phyloP scores from a whole-genome alignment of 345 rosid genomes.

The Odontarrhena argentea region DNA sequence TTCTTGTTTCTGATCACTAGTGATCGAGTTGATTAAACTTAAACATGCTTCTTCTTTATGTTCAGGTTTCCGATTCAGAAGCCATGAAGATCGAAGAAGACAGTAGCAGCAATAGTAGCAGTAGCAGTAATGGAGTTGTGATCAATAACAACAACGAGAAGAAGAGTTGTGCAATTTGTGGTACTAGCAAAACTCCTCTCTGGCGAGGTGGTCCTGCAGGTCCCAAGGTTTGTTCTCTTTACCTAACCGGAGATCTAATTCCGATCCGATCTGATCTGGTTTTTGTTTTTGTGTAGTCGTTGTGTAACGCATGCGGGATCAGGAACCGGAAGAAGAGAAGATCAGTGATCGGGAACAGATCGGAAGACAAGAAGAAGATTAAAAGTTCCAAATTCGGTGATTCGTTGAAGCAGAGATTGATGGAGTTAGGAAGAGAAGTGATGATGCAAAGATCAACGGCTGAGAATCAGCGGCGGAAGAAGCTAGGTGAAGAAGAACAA shows the following conservation, averaged over 20 bases:
- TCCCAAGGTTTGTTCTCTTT: conserved; percentile 54
- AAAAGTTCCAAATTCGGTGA: conserved; percentile 50
- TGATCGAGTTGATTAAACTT: conserved; percentile 13
- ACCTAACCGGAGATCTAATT: neutral
- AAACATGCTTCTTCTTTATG: neutral
- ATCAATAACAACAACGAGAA: conserved; percentile 33
- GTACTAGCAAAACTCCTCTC: conserved; percentile 76
- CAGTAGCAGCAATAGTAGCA: conserved; percentile 31
- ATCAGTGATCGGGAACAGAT: conserved; percentile 50
- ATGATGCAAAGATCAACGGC: conserved; percentile 59
- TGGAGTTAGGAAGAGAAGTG: conserved; percentile 67
- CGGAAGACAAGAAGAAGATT: conserved; percentile 56
- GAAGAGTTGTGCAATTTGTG: conserved; percentile 69
- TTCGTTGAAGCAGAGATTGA: conserved; percentile 62
- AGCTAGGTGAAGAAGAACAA: conserved; percentile 84
- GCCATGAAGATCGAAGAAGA: conserved; percentile 42
- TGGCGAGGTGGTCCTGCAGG: conserved; percentile 94
- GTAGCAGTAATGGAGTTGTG: conserved; percentile 22
- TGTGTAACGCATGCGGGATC: conserved; percentile 98
- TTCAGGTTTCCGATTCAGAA: conserved; percentile 46
- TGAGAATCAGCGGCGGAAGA: conserved; percentile 54
- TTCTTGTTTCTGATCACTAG: neutral
- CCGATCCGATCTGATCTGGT: conserved; percentile 20
- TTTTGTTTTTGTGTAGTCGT: conserved; percentile 54
- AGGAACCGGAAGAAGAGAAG: conserved; percentile 90